Base-by-base conservation (phyloP, 352 stramenopile species). In the Phytophthora pini region DNA sequence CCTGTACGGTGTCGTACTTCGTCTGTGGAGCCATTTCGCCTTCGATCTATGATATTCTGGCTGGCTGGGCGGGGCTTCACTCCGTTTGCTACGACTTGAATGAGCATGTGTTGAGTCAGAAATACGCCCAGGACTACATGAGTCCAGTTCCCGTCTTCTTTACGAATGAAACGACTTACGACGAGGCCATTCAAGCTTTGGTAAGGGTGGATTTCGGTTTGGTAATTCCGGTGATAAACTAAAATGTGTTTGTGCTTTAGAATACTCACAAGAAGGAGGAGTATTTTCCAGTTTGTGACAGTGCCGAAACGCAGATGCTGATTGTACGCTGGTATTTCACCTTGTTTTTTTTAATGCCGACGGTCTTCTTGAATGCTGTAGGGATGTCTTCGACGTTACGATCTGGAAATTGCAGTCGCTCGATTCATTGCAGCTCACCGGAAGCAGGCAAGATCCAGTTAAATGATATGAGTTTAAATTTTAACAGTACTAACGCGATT, bases 41-140 rank as follows among this genome's bases (percentile, higher is more conserved):
- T 31, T 94, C 85, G 8, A 94, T 96, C 34, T 96, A 96, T 69
- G 88, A 96, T 26, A 88, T 94, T 36, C 56, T 96, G 27, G 80
- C 87, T 6, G 86, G 91, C 22, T 90, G 89, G 79, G 83, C 82
- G 0, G 82, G 82, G 0, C 72, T 96, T 17, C 82, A 94, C 51
- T 83, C 85, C 0, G 84, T 95, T 40, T 95, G 87, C 76, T 92
- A 92, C 56, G 84, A 95, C 62, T 79, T 93, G 36, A 92, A 90
- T 41, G 87, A 92, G 46, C 84, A 89, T 29, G 68, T 95, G 1
- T 61, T 93, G 50, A 92, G 69, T 45, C 80, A 92, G n/a, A 89
- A 93, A 57, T 57, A 77, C 34, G 87, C 87, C 0, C 72, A 84
- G 27, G 75, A 89, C 57, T 77, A 92, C 58, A 92, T 95, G 85